Percentiles rank a stretch among this genome's conserved stretches.
Evolutionary conservation across 1,139 yeast species (phyloP).

Genomic region (Lodderomyces beijingensis): DNA sequence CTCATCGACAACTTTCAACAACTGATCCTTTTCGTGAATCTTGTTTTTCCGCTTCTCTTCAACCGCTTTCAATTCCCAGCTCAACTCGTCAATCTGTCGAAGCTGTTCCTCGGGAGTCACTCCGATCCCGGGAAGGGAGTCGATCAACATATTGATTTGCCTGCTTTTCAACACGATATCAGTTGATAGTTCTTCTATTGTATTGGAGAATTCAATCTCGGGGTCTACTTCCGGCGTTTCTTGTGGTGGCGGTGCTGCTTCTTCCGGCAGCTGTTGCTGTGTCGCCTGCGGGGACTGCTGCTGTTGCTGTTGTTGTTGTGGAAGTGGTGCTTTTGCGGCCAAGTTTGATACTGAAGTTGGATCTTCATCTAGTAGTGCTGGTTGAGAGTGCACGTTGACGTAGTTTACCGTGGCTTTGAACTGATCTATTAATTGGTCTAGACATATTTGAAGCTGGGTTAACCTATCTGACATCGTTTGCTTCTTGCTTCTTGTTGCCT

Average conservation of each 20-base stretch:
- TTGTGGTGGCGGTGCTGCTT: constrained; percentile 1
- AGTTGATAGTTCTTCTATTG: constrained; percentile 69
- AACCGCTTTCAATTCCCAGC: constrained; percentile 56
- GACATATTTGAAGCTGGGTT: constrained; percentile 86
- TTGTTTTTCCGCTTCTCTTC: constrained; percentile 59
- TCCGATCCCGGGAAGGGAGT: constrained; percentile 90
- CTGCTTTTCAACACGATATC: constrained; percentile 83
- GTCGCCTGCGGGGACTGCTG: constrained; percentile 7
- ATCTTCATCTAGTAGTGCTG: constrained; percentile 37
- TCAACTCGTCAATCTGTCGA: constrained; percentile 57
- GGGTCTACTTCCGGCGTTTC: constrained; percentile 11
- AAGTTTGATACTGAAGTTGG: constrained; percentile 36
- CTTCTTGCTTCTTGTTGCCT: too few relatives aligned
- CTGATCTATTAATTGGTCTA: constrained; percentile 89
- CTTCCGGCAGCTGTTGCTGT: neutral
- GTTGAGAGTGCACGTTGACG: constrained; percentile 52
- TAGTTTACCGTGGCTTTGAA: constrained; percentile 88
- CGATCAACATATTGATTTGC: constrained; percentile 82
- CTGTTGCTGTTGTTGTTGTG: constrained; percentile 16
- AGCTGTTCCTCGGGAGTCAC: constrained; percentile 76
- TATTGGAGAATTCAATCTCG: constrained; percentile 42
- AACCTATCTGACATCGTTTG: constrained; percentile 69
- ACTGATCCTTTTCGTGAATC: constrained; percentile 59
- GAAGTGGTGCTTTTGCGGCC: constrained; percentile 47
- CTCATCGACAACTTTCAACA: constrained; percentile 63